Base-by-base conservation (phyloP, 306 rosid species). In the Benincasa hispida region DNA sequence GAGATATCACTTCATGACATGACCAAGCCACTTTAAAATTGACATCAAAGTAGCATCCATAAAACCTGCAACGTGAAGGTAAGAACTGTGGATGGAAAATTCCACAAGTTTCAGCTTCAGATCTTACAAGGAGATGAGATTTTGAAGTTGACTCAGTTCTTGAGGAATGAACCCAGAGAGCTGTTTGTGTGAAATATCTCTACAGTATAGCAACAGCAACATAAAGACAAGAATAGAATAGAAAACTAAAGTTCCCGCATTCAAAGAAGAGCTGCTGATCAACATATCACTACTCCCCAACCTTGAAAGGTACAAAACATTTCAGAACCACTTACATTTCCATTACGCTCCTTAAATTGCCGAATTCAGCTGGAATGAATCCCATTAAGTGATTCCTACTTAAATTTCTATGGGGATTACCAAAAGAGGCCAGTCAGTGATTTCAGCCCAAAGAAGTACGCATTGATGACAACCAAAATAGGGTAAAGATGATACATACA, bases 141-240 rank as follows among this genome's bases (percentile, higher is more conserved):
- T 95, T 81, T 92, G 99, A 78, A 92, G 96, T 87, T 92, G 99
- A 81, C 88, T 80, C 76, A 95, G 89, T 79, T 95, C 99, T 56
- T 82, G 87, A 81, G 99, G 99, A 80, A 95, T 91, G 70, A 88
- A 50, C 50, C 96, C 98, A 15, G 87, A 80, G 81, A 95, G 92
- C 68, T 80, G 80, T 83, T 95, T 95, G 78, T 81, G 85, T 54
- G 99, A 95, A 76, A 95, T 89, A 89, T 95, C 99, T 78, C 99
- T 95, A 79, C 79, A 79, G 75, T 68, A 72, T 41, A 83, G 77
- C 58, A n/a, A n/a, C n/a, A n/a, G n/a, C n/a, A 77, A 77, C 35
- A 34, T 41, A 76, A 77, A 55, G 32, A 58, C 9, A 70, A 24
- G 21, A 60, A 56, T 34, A 47, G 10, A 5, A 45, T 18, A 12